Conservation (phyloP, 2,329 filamentous ascomycete genomes). For the Scedosporium minutisporum region DNA sequence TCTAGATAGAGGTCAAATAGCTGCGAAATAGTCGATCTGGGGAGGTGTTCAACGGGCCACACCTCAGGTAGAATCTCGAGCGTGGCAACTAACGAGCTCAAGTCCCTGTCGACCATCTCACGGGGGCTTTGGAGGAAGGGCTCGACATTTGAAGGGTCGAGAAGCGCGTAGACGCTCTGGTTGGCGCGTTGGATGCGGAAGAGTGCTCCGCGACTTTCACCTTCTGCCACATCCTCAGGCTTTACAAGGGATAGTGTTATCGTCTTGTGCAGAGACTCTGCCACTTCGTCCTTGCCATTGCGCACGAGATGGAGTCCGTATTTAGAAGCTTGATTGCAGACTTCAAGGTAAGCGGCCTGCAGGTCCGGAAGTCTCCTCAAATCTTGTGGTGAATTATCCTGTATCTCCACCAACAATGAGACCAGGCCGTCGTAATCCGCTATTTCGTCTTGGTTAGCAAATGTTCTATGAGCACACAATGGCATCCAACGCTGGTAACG, state of each 20-base stretch:
- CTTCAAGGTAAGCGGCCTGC: slow-evolving; percentile 35
- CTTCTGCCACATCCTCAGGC: not conserved
- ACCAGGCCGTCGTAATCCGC: slow-evolving; percentile 21
- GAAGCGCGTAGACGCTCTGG: slow-evolving; percentile 25
- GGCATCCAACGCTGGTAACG: slow-evolving; percentile 12
- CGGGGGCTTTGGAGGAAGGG: slow-evolving; percentile 4
- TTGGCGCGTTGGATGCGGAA: slow-evolving; percentile 28
- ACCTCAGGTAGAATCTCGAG: slow-evolving; percentile 23
- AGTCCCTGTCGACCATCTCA: not conserved
- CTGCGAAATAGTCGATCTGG: slow-evolving; percentile 16
- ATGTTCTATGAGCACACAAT: not conserved
- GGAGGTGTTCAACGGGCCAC: slow-evolving; percentile 16
- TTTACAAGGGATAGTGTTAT: not conserved
- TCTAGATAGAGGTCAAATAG: slow-evolving; percentile 35
- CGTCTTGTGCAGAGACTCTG: not conserved
- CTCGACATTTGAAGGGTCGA: slow-evolving; percentile 1
- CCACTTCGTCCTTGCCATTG: not conserved
- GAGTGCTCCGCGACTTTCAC: slow-evolving; percentile 20
- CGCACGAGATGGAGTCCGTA: slow-evolving; percentile 10
- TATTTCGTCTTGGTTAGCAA: slow-evolving; percentile 14
- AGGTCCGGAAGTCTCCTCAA: slow-evolving; percentile 24
- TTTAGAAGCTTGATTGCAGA: slow-evolving; percentile 30
- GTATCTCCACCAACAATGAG: slow-evolving; percentile 16
- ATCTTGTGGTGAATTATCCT: not conserved
- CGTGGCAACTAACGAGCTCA: slow-evolving; percentile 23